phyloP scores from a whole-genome alignment of 768 basidiomycete genomes.

The Naganishia vaughanmartiniae region DNA sequence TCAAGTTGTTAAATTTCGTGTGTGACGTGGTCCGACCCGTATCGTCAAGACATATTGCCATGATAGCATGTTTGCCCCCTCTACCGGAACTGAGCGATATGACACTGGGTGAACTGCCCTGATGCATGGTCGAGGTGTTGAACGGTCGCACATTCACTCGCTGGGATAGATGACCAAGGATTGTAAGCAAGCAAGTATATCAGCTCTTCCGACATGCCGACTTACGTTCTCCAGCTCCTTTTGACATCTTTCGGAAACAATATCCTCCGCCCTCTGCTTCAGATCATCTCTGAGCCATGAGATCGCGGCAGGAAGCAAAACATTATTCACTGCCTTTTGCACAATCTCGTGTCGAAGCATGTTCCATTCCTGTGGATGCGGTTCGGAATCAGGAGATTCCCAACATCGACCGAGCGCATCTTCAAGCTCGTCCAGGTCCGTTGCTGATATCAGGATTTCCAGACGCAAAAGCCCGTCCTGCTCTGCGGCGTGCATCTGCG shows the following conservation, averaged over 20 bases:
- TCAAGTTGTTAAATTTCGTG: slow-evolving; percentile 80
- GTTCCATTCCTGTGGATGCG: slow-evolving; percentile 81
- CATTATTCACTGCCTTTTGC: slow-evolving; percentile 71
- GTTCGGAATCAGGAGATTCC: slow-evolving; percentile 15
- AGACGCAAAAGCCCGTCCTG: slow-evolving; percentile 80
- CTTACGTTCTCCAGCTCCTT: slow-evolving; percentile 68
- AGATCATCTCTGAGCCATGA: slow-evolving; percentile 88
- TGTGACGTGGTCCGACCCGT: slow-evolving; percentile 88
- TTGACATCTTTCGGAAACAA: slow-evolving; percentile 67
- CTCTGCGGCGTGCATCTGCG: slow-evolving; percentile 87
- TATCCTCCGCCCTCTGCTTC: slow-evolving; percentile 85
- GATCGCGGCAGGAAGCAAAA: slow-evolving; percentile 77
- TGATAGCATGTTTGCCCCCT: slow-evolving; percentile 87
- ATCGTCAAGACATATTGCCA: slow-evolving; percentile 79
- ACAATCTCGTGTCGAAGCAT: slow-evolving; percentile 74
- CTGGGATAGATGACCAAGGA: slow-evolving; percentile 53
- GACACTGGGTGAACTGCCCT: slow-evolving; percentile 72
- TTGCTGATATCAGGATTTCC: slow-evolving; percentile 62
- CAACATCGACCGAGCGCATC: slow-evolving; percentile 52
- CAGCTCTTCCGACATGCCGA: slow-evolving; percentile 25
- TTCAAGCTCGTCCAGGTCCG: slow-evolving; percentile 66
- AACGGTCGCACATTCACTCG: slow-evolving; percentile 80
- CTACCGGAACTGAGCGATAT: slow-evolving; percentile 91
- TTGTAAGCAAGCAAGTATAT: neutral
- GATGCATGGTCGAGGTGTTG: slow-evolving; percentile 61